Evolutionary conservation across 805 yeast species (phyloP), one percentile per base, ranked within the genome.

Genomic region (Candida suzukii): DNA sequence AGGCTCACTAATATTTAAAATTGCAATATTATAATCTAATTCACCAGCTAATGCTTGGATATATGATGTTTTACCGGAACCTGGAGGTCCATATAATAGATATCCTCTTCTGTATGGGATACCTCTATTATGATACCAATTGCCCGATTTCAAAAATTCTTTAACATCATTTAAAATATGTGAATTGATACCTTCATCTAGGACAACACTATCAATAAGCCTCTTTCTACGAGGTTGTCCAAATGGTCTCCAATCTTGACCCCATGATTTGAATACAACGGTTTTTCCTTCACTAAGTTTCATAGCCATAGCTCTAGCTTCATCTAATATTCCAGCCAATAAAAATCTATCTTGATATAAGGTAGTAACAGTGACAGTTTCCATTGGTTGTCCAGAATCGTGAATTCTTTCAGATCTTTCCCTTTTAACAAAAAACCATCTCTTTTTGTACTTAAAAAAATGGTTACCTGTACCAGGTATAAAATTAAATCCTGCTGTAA

Each of bases 391-490:
- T 2, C 98, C 98, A 47, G 78, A 83, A 56, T 93, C 96, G 57
- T 91, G 74, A 58, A 93, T 70, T 46, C 91, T 77, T 6, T 93
- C 93, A 2, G 95, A 84, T 51, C 99, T 73, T 57, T 93, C 98
- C 44, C 99, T 75, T 50, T 81, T 85, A 18, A 93, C 88, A 45
- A 83, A 70, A 76, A 93, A 84, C 64, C 79, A 88, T 0, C 96
- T 95, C 9, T 91, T 91, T 50, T 80, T 74, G 63, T 91, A 93
- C 47, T 75, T 69, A 44, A 93, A 78, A 64, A 91, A 71, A 60
- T 93, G 99, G 51, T 83, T 85, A 3, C 99, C 99, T 0, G 97
- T 97, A 19, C 99, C 99, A 0, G 99, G 99, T 14, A 93, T 97
- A 42, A 93, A 74, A 37, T 88, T 78, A 59, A 93, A 90, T 44